Conservation (phyloP, 768 basidiomycete genomes). For the Cubamyces sp. region DNA sequence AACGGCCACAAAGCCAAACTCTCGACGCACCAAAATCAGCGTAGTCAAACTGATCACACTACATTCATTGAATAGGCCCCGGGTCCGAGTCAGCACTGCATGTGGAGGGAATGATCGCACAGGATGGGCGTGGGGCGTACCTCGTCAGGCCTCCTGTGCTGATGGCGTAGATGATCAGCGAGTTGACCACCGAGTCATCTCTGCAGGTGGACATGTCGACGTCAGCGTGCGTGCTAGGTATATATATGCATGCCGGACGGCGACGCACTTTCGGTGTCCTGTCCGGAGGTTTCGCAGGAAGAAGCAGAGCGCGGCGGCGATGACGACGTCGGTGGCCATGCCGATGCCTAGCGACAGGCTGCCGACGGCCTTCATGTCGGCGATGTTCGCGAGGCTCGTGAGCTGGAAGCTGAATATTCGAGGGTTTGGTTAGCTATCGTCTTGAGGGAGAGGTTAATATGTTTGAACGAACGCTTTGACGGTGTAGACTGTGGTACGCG, state of each 20-base stretch:
- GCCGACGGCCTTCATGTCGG: conserved; percentile 51
- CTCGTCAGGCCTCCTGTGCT: conserved; percentile 69
- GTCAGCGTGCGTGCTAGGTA: neutral
- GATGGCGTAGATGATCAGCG: conserved; percentile 60
- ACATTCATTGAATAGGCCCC: neutral
- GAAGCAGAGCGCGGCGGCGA: conserved; percentile 54
- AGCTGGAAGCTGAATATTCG: conserved; percentile 20
- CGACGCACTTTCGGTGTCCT: conserved; percentile 45
- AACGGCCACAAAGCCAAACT: too few relatives aligned
- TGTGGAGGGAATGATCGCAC: conserved; percentile 3
- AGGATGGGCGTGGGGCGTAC: conserved; percentile 34
- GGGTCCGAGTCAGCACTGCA: neutral
- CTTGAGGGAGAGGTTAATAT: neutral
- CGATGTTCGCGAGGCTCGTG: conserved; percentile 46
- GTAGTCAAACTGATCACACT: conserved; percentile 55
- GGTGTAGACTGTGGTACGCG: conserved; percentile 42
- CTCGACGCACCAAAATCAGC: conserved; percentile 53
- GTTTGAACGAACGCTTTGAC: conserved; percentile 43
- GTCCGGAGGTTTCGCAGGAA: conserved; percentile 59
- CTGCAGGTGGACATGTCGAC: conserved; percentile 36
- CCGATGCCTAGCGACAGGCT: conserved; percentile 53
- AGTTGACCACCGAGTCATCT: conserved; percentile 59
- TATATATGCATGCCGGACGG: neutral
- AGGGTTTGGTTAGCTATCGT: neutral
- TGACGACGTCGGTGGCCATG: conserved; percentile 53